Percentiles rank a stretch among this genome's conserved stretches.
Evolutionary conservation across 2,329 filamentous ascomycete species (phyloP).

Genomic region (Aspergillus arachidicola): DNA sequence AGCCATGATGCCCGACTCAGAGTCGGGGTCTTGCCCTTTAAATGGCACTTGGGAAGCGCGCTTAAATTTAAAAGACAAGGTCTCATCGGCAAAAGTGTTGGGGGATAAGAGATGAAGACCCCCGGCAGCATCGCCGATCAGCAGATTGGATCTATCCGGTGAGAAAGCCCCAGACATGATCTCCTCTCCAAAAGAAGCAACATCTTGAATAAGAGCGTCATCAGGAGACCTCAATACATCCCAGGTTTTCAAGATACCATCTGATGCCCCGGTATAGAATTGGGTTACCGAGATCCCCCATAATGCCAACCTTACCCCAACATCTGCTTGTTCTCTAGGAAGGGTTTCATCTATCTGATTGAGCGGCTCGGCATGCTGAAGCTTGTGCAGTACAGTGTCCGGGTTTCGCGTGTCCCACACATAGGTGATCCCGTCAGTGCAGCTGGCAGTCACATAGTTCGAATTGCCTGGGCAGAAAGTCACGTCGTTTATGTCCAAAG

Average conservation of each 20-base stretch:
- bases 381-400: constrained; percentile 49
- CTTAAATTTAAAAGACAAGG: constrained; percentile 28
- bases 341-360: constrained; percentile 46
- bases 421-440: constrained; percentile 62
- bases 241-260: constrained; percentile 63
- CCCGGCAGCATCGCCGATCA: constrained; percentile 61
- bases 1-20: constrained; percentile 29
- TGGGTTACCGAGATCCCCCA: constrained; percentile 58
- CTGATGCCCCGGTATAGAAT: constrained; percentile 63
- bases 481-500: constrained; percentile 64
- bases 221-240: constrained; percentile 56
- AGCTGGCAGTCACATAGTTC: constrained; percentile 59
- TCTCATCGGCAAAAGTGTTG: constrained; percentile 29
- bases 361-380: constrained; percentile 55
- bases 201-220: constrained; percentile 56
- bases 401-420: constrained; percentile 61
- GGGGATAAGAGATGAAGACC: constrained; percentile 55
- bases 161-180: constrained; percentile 63
- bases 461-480: constrained; percentile 50
- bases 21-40: constrained; percentile 15
- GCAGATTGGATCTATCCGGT: constrained; percentile 56
- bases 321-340: constrained; percentile 55
- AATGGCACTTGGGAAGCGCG: constrained; percentile 19
- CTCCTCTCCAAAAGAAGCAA: constrained; percentile 52
- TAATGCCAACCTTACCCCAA: constrained; percentile 59